phyloP scores from a whole-genome alignment of 225 moss, liverwort and hornwort species.

The Antitrichia curtipendula region DNA sequence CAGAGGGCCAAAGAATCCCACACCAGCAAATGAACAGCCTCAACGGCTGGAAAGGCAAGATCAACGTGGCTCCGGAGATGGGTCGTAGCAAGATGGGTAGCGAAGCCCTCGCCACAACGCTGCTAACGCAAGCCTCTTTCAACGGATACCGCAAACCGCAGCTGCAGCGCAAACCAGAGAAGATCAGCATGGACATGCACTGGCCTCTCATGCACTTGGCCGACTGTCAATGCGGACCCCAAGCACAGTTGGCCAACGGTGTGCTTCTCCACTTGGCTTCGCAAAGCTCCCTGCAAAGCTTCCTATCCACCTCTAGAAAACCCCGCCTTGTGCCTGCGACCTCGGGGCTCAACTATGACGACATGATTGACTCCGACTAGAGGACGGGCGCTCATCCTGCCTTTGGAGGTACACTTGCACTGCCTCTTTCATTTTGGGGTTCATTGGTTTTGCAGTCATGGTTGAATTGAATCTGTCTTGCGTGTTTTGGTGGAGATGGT shows the following conservation, averaged over 20 bases:
- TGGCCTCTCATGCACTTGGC: conserved; percentile 51
- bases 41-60: conserved; percentile 7
- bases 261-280: not conserved
- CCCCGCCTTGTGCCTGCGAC: not conserved
- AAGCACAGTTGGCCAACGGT: not conserved
- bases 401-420: not conserved
- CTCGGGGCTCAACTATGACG: conserved; percentile 20
- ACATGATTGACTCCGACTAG: conserved; percentile 42
- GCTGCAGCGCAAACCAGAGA: not conserved
- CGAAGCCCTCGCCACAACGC: not conserved
- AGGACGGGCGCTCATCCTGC: not conserved
- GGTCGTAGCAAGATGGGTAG: conserved; percentile 14
- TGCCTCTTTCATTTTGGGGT: not conserved
- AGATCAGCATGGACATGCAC: conserved; percentile 29
- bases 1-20: not conserved
- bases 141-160: not conserved
- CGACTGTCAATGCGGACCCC: not conserved
- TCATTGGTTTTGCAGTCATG: not conserved
- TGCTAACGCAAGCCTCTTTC: conserved; percentile 24
- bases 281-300: not conserved
- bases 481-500: not conserved
- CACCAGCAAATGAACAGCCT: not conserved
- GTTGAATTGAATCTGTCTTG: not conserved
- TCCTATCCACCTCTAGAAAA: not conserved
- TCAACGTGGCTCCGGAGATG: conserved; percentile 23